phyloP scores from a whole-genome alignment of 148 eudicot genomes.

The Mesembryanthemum crystallinum region DNA sequence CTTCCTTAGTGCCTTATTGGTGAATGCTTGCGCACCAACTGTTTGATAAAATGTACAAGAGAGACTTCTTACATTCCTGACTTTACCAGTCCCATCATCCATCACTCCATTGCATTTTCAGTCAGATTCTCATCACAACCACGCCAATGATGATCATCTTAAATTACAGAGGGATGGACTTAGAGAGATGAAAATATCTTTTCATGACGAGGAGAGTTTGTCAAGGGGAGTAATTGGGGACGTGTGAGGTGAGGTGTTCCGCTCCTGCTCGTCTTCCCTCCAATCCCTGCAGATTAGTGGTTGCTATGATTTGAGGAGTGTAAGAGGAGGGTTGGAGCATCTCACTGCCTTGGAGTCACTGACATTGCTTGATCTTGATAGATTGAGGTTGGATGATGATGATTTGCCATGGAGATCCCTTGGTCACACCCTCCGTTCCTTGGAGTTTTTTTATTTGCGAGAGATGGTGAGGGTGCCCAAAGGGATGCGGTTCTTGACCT shows the following conservation, averaged over 20 bases:
- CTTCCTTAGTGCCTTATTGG: too few relatives aligned
- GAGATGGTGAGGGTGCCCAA: constrained; percentile 8
- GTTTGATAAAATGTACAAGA: too few relatives aligned
- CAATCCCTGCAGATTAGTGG: background rate
- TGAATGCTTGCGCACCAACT: too few relatives aligned
- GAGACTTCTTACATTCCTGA: too few relatives aligned
- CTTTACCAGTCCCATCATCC: too few relatives aligned
- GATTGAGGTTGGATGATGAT: background rate
- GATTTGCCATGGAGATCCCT: constrained; percentile 21
- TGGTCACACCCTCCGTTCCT: background rate
- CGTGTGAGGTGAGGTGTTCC: background rate
- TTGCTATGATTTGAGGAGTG: background rate
- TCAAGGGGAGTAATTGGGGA: background rate
- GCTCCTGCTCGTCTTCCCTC: background rate
- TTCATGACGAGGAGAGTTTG: background rate
- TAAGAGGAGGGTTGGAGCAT: background rate
- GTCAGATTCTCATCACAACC: too few relatives aligned
- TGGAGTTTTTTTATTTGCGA: background rate
- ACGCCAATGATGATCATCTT: too few relatives aligned
- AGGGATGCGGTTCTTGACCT: constrained; percentile 15
- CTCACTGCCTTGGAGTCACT: too few relatives aligned
- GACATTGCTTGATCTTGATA: background rate
- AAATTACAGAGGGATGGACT: too few relatives aligned
- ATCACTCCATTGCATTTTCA: too few relatives aligned
- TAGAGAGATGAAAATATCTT: too few relatives aligned